phyloP scores from a whole-genome alignment of 305 asterid species.

The Solanum hybrid region DNA sequence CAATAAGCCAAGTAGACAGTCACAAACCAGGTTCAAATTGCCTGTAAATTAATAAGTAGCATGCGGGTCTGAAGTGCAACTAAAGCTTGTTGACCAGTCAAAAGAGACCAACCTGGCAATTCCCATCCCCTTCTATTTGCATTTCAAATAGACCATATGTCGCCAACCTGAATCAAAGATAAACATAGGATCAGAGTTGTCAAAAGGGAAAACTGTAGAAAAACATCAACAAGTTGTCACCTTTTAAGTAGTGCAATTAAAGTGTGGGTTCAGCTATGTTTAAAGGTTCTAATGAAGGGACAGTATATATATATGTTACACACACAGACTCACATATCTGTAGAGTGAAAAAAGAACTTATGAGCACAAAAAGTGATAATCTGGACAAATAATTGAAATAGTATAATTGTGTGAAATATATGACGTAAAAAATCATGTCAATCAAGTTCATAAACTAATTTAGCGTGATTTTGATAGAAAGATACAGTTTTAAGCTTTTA shows the following conservation, averaged over 20 bases:
- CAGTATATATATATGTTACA: neutral
- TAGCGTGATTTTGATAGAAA: neutral
- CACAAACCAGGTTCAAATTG: neutral
- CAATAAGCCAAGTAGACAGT: neutral
- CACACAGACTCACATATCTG: neutral
- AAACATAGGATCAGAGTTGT: conserved; percentile 5
- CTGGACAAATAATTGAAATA: neutral
- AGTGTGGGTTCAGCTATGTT: neutral
- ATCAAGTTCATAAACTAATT: neutral
- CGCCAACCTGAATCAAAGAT: conserved; percentile 47
- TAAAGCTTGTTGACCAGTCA: conserved; percentile 1
- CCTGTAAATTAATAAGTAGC: neutral
- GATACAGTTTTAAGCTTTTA: neutral
- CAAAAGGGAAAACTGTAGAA: neutral
- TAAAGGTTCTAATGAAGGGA: neutral
- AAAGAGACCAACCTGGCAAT: conserved; percentile 74
- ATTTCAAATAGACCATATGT: conserved; percentile 74
- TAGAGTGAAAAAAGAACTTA: neutral
- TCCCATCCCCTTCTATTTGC: conserved; percentile 92
- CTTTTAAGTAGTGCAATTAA: neutral
- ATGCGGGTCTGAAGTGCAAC: neutral
- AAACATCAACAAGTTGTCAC: neutral
- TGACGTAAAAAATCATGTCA: neutral
- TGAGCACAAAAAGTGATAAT: neutral
- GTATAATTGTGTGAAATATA: neutral